phyloP scores from a whole-genome alignment of 768 basidiomycete species.

The Pisolithus microcarpus region DNA sequence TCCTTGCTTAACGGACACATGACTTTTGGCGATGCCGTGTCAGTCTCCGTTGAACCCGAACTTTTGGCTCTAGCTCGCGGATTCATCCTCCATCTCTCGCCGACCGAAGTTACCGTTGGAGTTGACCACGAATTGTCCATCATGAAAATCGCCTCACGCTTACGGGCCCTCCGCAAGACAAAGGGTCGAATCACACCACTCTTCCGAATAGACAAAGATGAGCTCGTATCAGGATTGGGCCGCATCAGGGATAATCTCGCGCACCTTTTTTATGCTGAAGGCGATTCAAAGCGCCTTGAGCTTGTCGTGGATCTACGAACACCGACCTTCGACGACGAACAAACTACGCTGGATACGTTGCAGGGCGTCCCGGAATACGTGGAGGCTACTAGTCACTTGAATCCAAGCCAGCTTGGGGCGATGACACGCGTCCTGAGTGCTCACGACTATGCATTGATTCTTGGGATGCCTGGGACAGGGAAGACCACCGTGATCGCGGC shows the following conservation, averaged over 20 bases:
- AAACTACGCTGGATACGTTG: constrained; percentile 9
- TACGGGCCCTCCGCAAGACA: constrained; percentile 18
- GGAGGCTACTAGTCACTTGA: constrained; percentile 40
- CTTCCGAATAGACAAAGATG: constrained; percentile 94
- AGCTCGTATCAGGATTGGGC: constrained; percentile 79
- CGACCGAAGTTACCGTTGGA: constrained; percentile 61
- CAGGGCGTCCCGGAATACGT: constrained; percentile 24
- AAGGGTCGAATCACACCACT: constrained; percentile 19
- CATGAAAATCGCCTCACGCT: constrained; percentile 37
- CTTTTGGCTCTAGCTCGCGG: constrained; percentile 81
- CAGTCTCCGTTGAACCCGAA: constrained; percentile 80
- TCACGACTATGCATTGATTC: constrained; percentile 82
- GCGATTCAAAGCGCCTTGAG: constrained; percentile 59
- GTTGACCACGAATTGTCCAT: constrained; percentile 73
- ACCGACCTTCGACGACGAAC: constrained; percentile 52
- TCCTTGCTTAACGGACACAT: constrained; percentile 75
- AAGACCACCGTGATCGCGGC: constrained; percentile 94
- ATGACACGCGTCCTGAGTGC: constrained; percentile 70
- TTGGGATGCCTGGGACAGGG: constrained; percentile 98
- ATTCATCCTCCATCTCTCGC: constrained; percentile 67
- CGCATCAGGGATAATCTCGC: constrained; percentile 89
- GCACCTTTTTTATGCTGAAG: constrained; percentile 75
- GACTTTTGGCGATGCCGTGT: constrained; percentile 72
- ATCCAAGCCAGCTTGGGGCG: constrained; percentile 64
- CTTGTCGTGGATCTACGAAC: constrained; percentile 75